Evolutionary conservation across 75 land plant genomes (phyloP).

Genomic region (Picea sitchensis): DNA sequence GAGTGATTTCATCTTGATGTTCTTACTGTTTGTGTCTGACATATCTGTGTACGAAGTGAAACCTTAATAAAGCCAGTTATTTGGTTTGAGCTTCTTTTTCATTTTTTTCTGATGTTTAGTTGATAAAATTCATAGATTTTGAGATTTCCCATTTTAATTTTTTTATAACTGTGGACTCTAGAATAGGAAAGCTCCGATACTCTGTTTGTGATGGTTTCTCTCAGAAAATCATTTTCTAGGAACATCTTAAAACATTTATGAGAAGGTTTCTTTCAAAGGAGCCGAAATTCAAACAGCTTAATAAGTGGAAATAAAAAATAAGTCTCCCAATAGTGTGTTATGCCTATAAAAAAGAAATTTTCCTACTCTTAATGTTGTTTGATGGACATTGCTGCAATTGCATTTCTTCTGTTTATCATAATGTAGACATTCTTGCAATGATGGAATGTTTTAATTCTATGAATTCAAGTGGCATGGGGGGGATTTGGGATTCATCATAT

Average conservation of each 20-base stretch:
- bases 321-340: background rate
- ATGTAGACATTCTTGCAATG: background rate
- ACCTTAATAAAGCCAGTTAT: no score
- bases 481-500: background rate
- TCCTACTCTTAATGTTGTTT: background rate
- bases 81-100: no score
- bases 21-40: background rate
- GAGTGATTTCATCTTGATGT: background rate
- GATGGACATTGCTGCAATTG: background rate
- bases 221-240: background rate
- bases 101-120: no score
- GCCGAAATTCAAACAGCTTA: background rate
- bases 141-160: background rate
- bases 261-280: background rate
- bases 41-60: no score
- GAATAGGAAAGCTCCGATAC: background rate
- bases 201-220: background rate
- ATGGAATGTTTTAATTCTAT: background rate
- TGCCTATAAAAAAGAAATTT: background rate
- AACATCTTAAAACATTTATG: background rate
- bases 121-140: no score
- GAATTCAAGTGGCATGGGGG: background rate
- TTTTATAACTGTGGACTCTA: background rate
- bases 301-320: background rate
- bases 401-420: background rate